Conservation (phyloP, 2,329 filamentous ascomycete species). For the Fusarium sp. region DNA sequence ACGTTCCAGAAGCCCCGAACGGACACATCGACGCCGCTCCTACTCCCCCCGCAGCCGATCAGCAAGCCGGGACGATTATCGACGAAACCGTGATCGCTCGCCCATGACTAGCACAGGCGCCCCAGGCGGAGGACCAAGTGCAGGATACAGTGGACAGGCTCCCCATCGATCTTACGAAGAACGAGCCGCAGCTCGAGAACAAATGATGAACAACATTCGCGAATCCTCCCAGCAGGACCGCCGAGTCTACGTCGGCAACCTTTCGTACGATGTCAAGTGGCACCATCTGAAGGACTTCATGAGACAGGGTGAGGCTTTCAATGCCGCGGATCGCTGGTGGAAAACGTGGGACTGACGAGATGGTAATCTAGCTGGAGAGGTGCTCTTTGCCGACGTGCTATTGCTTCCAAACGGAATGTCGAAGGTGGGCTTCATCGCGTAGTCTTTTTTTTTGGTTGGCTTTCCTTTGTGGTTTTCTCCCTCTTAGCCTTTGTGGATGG, state of each 20-base stretch:
- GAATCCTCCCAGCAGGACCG: constrained; percentile 98
- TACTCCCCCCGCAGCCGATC: constrained; percentile 82
- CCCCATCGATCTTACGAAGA: constrained; percentile 84
- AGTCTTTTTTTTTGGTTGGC: constrained; percentile 77
- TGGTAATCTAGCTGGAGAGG: constrained; percentile 81
- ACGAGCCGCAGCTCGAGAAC: constrained; percentile 81
- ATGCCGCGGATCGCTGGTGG: constrained; percentile 40
- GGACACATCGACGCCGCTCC: constrained; percentile 72
- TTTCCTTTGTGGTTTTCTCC: constrained; percentile 72
- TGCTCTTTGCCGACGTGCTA: constrained; percentile 99
- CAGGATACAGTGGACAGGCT: constrained; percentile 65
- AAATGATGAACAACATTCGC: constrained; percentile 94
- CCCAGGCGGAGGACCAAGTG: constrained; percentile 72
- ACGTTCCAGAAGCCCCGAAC: constrained; percentile 84
- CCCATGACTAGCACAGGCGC: constrained; percentile 82
- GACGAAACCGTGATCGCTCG: constrained; percentile 77
- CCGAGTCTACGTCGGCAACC: constrained; percentile 98
- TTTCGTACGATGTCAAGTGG: constrained; percentile 99
- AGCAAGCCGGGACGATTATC: constrained; percentile 76
- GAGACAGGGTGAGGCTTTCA: constrained; percentile 83
- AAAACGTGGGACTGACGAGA: constrained; percentile 51
- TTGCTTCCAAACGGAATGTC: constrained; percentile 99
- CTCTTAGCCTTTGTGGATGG: constrained; percentile 78
- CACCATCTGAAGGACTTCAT: constrained; percentile 99
- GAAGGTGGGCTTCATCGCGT: constrained; percentile 98